phyloP scores from a whole-genome alignment of 495 filamentous ascomycete genomes.

The Aspergillus saccharolyticus region DNA sequence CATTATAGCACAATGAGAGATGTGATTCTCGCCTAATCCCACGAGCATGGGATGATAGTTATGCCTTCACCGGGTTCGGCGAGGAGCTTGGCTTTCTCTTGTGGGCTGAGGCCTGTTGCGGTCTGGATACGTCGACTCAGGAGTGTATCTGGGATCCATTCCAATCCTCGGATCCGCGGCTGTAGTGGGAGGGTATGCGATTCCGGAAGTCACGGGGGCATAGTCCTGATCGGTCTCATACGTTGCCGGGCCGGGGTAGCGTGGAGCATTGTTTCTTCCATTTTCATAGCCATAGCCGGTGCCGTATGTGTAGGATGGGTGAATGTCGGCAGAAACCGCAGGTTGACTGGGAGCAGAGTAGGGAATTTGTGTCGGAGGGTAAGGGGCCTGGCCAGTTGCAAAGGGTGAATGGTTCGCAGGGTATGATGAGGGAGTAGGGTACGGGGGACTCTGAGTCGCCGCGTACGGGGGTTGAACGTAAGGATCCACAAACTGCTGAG shows the following conservation, averaged over 20 bases:
- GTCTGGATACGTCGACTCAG: constrained; percentile 34
- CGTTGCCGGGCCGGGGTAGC: constrained; percentile 39
- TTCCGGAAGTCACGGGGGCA: constrained; percentile 40
- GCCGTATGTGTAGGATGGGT: constrained; percentile 41
- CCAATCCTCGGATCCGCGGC: constrained; percentile 45
- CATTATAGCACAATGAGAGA: constrained; percentile 17
- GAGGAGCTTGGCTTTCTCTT: constrained; percentile 38
- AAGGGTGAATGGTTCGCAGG: constrained; percentile 37
- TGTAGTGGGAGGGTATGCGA: constrained; percentile 41
- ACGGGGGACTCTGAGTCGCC: constrained; percentile 34
- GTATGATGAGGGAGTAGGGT: constrained; percentile 32
- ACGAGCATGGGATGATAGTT: constrained; percentile 14
- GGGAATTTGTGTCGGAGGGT: constrained; percentile 34
- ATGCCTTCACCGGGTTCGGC: constrained; percentile 33
- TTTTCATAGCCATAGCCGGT: constrained; percentile 39
- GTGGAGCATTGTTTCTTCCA: constrained; percentile 43
- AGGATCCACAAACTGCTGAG: constrained; percentile 33
- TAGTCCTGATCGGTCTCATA: constrained; percentile 45
- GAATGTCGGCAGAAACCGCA: constrained; percentile 37
- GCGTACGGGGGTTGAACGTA: constrained; percentile 35
- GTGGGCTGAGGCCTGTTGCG: constrained; percentile 43
- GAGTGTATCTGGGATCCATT: constrained; percentile 47
- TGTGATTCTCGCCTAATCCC: constrained; percentile 3
- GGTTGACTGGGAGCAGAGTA: constrained; percentile 36
- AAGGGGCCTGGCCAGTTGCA: constrained; percentile 32